phyloP scores from a whole-genome alignment of 106 monocot species.

The Alisma plantagoaquatica region DNA sequence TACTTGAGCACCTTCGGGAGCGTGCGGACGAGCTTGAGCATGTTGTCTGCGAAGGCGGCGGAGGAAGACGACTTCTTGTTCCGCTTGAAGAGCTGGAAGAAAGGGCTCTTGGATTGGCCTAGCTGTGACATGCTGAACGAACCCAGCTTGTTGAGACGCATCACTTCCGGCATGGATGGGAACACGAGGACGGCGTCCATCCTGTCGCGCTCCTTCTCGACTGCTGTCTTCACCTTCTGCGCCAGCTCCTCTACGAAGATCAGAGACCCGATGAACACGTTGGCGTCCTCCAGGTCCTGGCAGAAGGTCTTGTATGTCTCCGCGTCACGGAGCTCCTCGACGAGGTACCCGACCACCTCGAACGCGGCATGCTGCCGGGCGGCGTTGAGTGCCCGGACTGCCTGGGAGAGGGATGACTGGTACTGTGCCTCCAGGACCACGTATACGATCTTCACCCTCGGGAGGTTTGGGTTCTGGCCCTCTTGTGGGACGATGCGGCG shows the following conservation, averaged over 20 bases:
- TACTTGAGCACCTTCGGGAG: conserved; percentile 85
- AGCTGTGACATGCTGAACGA: conserved; percentile 93
- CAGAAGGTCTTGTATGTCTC: conserved; percentile 55
- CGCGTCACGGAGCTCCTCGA: conserved; percentile 77
- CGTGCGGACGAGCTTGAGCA: conserved; percentile 83
- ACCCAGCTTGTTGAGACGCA: conserved; percentile 83
- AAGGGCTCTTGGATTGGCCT: conserved; percentile 77
- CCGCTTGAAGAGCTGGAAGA: conserved; percentile 80
- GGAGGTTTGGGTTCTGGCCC: conserved; percentile 20
- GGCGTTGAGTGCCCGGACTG: conserved; percentile 49
- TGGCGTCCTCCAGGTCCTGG: conserved; percentile 60
- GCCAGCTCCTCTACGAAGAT: conserved; percentile 87
- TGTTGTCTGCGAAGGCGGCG: conserved; percentile 71
- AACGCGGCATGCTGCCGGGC: conserved; percentile 34
- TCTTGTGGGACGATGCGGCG: conserved; percentile 51
- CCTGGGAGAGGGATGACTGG: conserved; percentile 66
- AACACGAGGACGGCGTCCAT: conserved; percentile 85
- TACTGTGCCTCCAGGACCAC: conserved; percentile 88
- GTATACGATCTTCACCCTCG: conserved; percentile 68
- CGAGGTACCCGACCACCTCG: conserved; percentile 81
- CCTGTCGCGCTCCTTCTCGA: conserved; percentile 64
- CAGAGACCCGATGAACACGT: conserved; percentile 79
- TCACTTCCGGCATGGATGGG: conserved; percentile 88
- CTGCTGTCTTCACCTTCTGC: conserved; percentile 59
- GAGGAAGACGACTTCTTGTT: conserved; percentile 43